Percentiles rank a stretch among this genome's conserved stretches.
phyloP scores from a whole-genome alignment of 306 rosid species.

The Acacia acuminata region DNA sequence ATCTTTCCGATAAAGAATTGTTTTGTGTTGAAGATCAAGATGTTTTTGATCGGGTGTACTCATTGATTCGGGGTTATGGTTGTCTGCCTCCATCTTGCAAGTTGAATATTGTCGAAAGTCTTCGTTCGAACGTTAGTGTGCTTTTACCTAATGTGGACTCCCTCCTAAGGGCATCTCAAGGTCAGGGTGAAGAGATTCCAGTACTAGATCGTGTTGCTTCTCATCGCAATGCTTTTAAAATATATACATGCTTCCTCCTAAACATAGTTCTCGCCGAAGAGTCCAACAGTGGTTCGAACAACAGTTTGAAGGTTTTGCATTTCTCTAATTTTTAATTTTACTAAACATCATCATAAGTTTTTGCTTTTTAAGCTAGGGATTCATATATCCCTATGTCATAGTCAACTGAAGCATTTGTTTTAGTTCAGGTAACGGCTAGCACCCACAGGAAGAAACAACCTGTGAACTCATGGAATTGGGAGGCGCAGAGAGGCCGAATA shows the following conservation, averaged over 20 bases:
- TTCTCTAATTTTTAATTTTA: background rate
- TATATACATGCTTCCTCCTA: slow-evolving; percentile 75
- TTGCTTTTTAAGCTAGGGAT: slow-evolving; percentile 20
- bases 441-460: slow-evolving; percentile 62
- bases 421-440: slow-evolving; percentile 56
- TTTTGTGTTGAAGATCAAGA: slow-evolving; percentile 83
- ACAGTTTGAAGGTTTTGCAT: slow-evolving; percentile 51
- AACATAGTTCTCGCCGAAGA: slow-evolving; percentile 61
- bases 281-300: slow-evolving; percentile 37
- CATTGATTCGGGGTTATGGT: slow-evolving; percentile 55
- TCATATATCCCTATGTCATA: background rate
- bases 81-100: slow-evolving; percentile 62
- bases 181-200: slow-evolving; percentile 42
- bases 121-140: slow-evolving; percentile 86
- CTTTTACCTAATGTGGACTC: slow-evolving; percentile 91
- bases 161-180: slow-evolving; percentile 63
- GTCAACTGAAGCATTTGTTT: slow-evolving; percentile 17
- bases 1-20: slow-evolving; percentile 84
- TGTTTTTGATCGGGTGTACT: slow-evolving; percentile 79
- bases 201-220: slow-evolving; percentile 64
- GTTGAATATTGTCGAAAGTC: slow-evolving; percentile 72
- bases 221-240: slow-evolving; percentile 84
- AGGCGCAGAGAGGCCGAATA: slow-evolving; percentile 76
- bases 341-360: too few species aligned
- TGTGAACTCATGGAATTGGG: slow-evolving; percentile 83